These are phyloP conservation scores for Dactylellina parvicollis DNA, from an alignment of 2,329 filamentous ascomycete species.

Conservation along the genomic window DNA sequence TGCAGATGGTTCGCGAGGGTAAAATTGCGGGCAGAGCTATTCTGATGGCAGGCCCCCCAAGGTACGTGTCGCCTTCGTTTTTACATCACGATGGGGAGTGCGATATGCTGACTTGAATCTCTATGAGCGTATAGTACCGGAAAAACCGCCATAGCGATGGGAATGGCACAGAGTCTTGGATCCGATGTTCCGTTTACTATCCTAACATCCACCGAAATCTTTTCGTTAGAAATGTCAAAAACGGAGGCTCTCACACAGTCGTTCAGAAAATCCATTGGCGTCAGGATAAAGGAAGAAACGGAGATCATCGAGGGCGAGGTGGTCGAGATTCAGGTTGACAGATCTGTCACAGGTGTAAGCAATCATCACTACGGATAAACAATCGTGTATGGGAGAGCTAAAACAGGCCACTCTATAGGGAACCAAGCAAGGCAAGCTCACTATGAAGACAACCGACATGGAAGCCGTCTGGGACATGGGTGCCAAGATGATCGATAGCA, in stretches of 20 bases:
- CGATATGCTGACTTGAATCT: slow-evolving; percentile 8
- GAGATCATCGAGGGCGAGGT: slow-evolving; percentile 99
- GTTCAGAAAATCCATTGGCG: slow-evolving; percentile 98
- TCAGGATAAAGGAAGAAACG: slow-evolving; percentile 97
- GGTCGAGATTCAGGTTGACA: slow-evolving; percentile 97
- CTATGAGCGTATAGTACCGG: slow-evolving; percentile 74
- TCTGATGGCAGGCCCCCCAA: slow-evolving; percentile 92
- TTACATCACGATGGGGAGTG: neutral
- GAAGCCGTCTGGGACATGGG: slow-evolving; percentile 99
- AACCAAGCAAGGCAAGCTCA: slow-evolving; percentile 98
- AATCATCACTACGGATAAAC: slow-evolving; percentile 86
- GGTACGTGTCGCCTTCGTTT: slow-evolving; percentile 63
- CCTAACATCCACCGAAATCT: slow-evolving; percentile 95
- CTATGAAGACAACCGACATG: slow-evolving; percentile 99
- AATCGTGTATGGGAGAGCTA: slow-evolving; percentile 98
- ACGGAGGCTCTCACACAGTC: slow-evolving; percentile 97
- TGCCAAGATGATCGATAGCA: slow-evolving; percentile 98
- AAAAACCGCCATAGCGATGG: slow-evolving; percentile 98
- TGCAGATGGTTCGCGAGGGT: slow-evolving; percentile 98
- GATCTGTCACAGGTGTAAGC: slow-evolving; percentile 84
- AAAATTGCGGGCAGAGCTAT: slow-evolving; percentile 97
- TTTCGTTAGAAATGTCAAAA: slow-evolving; percentile 99
- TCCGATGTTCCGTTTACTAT: slow-evolving; percentile 96
- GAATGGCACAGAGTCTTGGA: slow-evolving; percentile 95
- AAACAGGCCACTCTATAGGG: slow-evolving; percentile 75